Evolutionary conservation across 108 stramenopile genomes (phyloP).

Genomic region (Epipyxis sp.): DNA sequence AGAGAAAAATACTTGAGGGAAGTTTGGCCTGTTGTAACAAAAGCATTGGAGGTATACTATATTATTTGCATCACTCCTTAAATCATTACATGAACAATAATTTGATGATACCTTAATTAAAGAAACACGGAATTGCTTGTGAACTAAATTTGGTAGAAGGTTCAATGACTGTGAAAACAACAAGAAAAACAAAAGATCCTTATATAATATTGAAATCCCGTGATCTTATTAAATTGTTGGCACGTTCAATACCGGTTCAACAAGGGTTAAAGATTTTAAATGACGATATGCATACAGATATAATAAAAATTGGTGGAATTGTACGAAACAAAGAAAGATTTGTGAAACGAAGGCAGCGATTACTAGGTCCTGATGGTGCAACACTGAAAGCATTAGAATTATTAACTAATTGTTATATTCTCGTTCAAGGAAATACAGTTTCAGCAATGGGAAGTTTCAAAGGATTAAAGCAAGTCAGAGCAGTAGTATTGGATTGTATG

Average conservation of each 20-base stretch:
- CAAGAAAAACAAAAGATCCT: constrained; percentile 86
- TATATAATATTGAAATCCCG: constrained; percentile 93
- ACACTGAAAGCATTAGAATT: constrained; percentile 97
- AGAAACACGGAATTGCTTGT: constrained; percentile 59
- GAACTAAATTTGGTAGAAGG: constrained; percentile 85
- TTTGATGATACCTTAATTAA: neutral
- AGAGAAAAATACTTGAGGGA: constrained; percentile 95
- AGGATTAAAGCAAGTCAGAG: constrained; percentile 82
- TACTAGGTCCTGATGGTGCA: constrained; percentile 94
- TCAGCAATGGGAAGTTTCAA: constrained; percentile 72
- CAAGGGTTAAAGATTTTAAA: constrained; percentile 91
- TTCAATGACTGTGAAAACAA: constrained; percentile 96
- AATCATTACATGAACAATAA: neutral
- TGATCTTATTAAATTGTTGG: constrained; percentile 91
- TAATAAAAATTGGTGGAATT: constrained; percentile 97
- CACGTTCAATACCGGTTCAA: constrained; percentile 67
- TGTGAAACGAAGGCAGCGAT: constrained; percentile 89
- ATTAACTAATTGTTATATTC: constrained; percentile 90
- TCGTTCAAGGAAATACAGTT: constrained; percentile 97
- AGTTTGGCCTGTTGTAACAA: constrained; percentile 93
- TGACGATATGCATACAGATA: constrained; percentile 90
- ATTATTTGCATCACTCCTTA: too few relatives aligned
- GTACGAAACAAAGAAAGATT: constrained; percentile 98
- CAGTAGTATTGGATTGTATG: constrained; percentile 96
- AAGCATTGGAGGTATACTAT: constrained; percentile 65